Evolutionary conservation across 768 basidiomycete species (phyloP).

Genomic region (Cystobasidiopsis lactophilus): DNA sequence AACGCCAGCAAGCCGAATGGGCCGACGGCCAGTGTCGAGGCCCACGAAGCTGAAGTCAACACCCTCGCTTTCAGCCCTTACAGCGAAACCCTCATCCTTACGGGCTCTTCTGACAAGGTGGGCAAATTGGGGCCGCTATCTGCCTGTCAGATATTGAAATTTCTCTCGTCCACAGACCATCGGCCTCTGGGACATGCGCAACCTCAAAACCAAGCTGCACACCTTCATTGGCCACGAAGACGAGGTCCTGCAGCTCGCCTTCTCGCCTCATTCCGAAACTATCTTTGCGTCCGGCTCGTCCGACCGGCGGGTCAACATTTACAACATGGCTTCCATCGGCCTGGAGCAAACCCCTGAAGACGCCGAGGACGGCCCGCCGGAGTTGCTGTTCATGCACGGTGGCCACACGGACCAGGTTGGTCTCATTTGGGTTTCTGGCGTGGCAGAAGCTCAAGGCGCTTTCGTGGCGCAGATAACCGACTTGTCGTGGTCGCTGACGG

Average conservation of each 20-base stretch:
- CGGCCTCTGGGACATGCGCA: conserved; percentile 65
- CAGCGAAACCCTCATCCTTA: conserved; percentile 53
- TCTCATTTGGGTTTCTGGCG: not conserved
- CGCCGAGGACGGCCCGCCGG: conserved; percentile 93
- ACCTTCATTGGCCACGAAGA: conserved; percentile 82
- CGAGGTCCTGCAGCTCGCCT: conserved; percentile 77
- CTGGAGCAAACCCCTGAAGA: conserved; percentile 94
- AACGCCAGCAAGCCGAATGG: conserved; percentile 25
- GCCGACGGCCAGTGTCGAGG: conserved; percentile 49
- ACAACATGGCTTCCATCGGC: conserved; percentile 81
- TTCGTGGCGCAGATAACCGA: too few species aligned
- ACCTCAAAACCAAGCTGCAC: conserved; percentile 47
- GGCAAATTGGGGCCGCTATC: conserved; percentile 14
- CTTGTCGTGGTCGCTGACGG: conserved; percentile 71
- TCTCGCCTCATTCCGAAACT: conserved; percentile 82
- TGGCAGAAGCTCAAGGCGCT: conserved; percentile 27
- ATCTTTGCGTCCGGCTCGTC: conserved; percentile 88
- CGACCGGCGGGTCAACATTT: conserved; percentile 79
- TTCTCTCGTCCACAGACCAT: conserved; percentile 40
- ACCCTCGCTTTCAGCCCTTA: conserved; percentile 75
- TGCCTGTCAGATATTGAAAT: not conserved
- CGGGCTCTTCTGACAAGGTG: conserved; percentile 86
- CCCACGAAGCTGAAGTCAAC: conserved; percentile 76
- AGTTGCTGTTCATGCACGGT: conserved; percentile 85
- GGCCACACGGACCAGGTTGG: conserved; percentile 27